phyloP scores from a whole-genome alignment of 2,329 filamentous ascomycete species.

The Aspergillus pseudotamarii region DNA sequence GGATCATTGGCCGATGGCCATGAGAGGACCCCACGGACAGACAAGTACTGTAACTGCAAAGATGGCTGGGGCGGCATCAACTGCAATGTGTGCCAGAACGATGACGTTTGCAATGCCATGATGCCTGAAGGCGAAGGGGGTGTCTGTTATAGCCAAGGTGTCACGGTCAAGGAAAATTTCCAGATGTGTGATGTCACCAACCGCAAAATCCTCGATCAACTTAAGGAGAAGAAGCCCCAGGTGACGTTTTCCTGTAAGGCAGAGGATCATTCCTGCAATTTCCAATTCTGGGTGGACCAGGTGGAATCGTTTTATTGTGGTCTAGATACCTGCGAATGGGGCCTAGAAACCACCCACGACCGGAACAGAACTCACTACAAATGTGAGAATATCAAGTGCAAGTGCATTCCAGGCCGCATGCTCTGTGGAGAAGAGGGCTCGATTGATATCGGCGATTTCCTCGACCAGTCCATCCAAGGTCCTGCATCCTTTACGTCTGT shows the following conservation, averaged over 20 bases:
- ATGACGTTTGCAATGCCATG: conserved; percentile 82
- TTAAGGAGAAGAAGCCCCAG: conserved; percentile 83
- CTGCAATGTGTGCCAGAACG: conserved; percentile 88
- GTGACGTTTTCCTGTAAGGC: conserved; percentile 91
- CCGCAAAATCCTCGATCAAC: conserved; percentile 82
- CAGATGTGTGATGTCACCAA: conserved; percentile 99
- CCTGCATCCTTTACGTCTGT: conserved; percentile 81
- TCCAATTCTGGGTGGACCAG: conserved; percentile 97
- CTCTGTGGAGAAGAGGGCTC: conserved; percentile 90
- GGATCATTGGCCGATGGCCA: conserved; percentile 81
- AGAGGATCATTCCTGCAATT: conserved; percentile 78
- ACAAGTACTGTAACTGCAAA: conserved; percentile 77
- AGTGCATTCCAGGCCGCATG: conserved; percentile 88
- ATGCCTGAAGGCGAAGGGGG: conserved; percentile 82
- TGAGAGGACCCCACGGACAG: conserved; percentile 74
- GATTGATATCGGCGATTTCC: conserved; percentile 87
- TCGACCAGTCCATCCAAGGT: conserved; percentile 79
- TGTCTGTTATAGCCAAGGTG: conserved; percentile 87
- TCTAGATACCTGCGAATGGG: conserved; percentile 77
- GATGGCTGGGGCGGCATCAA: conserved; percentile 97
- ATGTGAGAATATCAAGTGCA: conserved; percentile 82
- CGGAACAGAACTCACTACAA: conserved; percentile 82
- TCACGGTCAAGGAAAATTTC: conserved; percentile 91
- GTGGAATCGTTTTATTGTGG: conserved; percentile 96
- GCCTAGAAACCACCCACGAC: conserved; percentile 66